Conservation (phyloP, 164 flowering plant species). For the Litsea cubeba region DNA sequence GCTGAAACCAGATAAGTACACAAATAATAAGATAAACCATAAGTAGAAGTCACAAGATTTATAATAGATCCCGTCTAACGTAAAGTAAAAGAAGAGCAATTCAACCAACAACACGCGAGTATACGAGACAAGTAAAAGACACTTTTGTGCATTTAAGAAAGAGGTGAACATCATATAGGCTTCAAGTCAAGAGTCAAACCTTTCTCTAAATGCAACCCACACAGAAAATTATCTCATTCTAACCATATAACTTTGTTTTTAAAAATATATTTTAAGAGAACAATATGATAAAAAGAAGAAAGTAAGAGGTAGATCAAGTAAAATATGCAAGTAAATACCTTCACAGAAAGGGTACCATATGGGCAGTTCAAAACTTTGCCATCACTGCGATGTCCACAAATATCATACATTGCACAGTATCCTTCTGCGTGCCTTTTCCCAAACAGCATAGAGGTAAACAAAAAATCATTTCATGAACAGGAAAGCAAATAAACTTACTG, state of each 20-base stretch:
- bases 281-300: neutral
- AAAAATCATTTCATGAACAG: neutral
- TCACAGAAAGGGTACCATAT: slow-evolving; percentile 55
- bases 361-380: slow-evolving; percentile 92
- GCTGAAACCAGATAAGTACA: slow-evolving; percentile 44
- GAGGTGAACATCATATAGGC: neutral
- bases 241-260: neutral
- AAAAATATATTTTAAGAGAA: neutral
- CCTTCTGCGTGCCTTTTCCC: slow-evolving; percentile 64
- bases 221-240: neutral
- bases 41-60: neutral
- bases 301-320: neutral
- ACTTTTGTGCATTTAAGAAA: neutral
- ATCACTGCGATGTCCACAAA: slow-evolving; percentile 83
- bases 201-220: neutral
- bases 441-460: neutral
- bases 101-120: neutral
- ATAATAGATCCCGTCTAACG: neutral
- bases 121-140: neutral
- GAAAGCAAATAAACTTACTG: neutral
- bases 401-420: slow-evolving; percentile 89
- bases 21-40: neutral
- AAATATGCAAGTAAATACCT: slow-evolving; percentile 41
- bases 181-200: neutral
- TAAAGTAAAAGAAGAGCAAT: neutral